Evolutionary conservation across 2,329 filamentous ascomycete genomes (phyloP), one percentile per base, ranked within the genome.

Genomic region (Botrytis elliptica): DNA sequence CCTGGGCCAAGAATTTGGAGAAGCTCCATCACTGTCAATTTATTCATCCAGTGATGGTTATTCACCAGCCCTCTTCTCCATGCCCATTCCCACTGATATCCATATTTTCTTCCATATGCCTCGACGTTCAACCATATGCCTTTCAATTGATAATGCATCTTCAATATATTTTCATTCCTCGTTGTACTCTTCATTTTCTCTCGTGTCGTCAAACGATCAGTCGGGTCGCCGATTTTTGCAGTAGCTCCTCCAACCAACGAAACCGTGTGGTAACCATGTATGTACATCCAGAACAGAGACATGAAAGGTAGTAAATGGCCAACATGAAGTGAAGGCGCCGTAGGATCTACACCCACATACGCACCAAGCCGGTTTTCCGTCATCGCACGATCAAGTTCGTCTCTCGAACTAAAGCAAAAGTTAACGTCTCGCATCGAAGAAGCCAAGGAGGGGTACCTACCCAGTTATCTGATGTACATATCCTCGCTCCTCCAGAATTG

Each of bases 291-390:
- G 83, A 94, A 94, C 38, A 95, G 85, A 25, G 92, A 89, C 93
- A 96, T 96, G 72, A 95, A 85, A 36, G 93, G 92, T 22, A 96
- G 85, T 9, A 97, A 85, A 80, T 97, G 93, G 74, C 93, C 93
- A 65, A 96, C 85, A 79, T 97, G 93, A 74, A 96, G 84, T 3
- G 93, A 96, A 73, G 89, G 85, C 22, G 92, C 93, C 0, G 93
- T 96, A 8, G 93, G 93, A 80, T 97, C 93, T 79, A 96, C 89
- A 77, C 93, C 93, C 71, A 93, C 91, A 79, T 97, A 97, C 74
- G 88, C 90, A 75, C 91, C 91, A 77, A 94, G 88, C 75, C 91
- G 86, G 80, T 90, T 91, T 40, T 84, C 81, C 8, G 86, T 87
- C 84, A 96, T 87, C 36, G 93, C 84, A 76, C 87, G 86, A 70